phyloP scores from a whole-genome alignment of 176 grass and related monocot genomes.

The Oryza punctata region DNA sequence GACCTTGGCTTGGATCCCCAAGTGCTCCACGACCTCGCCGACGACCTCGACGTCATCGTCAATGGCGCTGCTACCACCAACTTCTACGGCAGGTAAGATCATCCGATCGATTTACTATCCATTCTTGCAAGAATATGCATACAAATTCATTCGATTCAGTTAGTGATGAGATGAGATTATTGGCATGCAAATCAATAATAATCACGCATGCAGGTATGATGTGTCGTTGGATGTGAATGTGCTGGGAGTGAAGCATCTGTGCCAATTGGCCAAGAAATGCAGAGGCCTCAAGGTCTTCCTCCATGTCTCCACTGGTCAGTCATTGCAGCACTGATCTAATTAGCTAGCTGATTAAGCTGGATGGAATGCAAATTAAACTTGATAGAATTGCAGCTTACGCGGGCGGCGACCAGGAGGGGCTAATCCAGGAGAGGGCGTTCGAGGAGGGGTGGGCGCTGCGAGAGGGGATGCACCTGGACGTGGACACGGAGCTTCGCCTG shows the following conservation, averaged over 20 bases:
- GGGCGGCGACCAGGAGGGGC: conserved; percentile 31
- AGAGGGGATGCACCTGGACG: conserved; percentile 56
- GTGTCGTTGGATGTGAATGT: conserved; percentile 63
- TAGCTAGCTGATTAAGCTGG: not conserved
- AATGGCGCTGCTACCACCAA: conserved; percentile 80
- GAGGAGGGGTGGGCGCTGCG: conserved; percentile 52
- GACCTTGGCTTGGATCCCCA: conserved; percentile 59
- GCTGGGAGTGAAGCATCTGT: conserved; percentile 57
- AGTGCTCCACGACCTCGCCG: conserved; percentile 38
- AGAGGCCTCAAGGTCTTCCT: conserved; percentile 65
- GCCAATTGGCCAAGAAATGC: conserved; percentile 72
- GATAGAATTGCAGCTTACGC: conserved; percentile 33
- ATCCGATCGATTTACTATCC: too few relatives aligned
- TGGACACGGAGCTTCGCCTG: conserved; percentile 64
- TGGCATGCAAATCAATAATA: too few relatives aligned
- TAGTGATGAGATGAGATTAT: not conserved
- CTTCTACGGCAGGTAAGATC: conserved; percentile 85
- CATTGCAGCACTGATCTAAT: not conserved
- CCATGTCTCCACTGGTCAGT: conserved; percentile 76
- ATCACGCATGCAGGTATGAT: conserved; percentile 47
- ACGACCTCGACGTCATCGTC: conserved; percentile 62
- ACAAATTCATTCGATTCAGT: not conserved
- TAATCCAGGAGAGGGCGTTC: conserved; percentile 71
- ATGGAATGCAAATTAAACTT: too few relatives aligned
- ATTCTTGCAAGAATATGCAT: too few relatives aligned